phyloP scores from a whole-genome alignment of 1,284 basidiomycete species.

The Inonotus hispidus region DNA sequence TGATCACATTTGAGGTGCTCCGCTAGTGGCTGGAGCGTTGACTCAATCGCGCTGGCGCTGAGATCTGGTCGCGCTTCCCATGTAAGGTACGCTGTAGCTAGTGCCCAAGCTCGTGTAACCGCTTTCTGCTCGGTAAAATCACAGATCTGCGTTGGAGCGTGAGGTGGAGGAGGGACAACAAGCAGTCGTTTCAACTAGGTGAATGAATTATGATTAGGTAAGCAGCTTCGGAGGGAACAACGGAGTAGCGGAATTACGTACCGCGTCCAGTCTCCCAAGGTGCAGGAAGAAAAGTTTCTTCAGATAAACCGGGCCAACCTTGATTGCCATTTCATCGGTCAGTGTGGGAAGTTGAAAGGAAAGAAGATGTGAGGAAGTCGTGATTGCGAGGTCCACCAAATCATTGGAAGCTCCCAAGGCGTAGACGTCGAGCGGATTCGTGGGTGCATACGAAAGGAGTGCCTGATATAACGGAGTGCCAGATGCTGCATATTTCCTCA shows the following conservation, averaged over 20 bases:
- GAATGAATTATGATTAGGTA: slow-evolving; percentile 23
- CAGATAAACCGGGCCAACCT: slow-evolving; percentile 28
- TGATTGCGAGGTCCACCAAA: slow-evolving; percentile 26
- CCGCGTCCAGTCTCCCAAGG: slow-evolving; percentile 27
- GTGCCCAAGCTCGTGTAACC: slow-evolving; percentile 35
- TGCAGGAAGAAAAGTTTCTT: slow-evolving; percentile 30
- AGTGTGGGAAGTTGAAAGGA: slow-evolving; percentile 24
- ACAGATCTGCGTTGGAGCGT: slow-evolving; percentile 31
- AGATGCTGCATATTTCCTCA: slow-evolving; percentile 24
- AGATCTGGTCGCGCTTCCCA: slow-evolving; percentile 36
- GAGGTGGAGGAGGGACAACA: slow-evolving; percentile 33
- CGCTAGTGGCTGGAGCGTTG: slow-evolving; percentile 49
- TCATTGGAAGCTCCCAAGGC: slow-evolving; percentile 25
- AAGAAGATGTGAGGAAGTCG: slow-evolving; percentile 26
- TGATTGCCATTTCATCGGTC: slow-evolving; percentile 25
- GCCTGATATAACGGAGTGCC: slow-evolving; percentile 28
- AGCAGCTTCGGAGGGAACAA: slow-evolving; percentile 20
- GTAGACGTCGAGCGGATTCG: slow-evolving; percentile 31
- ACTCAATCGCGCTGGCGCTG: slow-evolving; percentile 53
- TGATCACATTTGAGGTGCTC: slow-evolving; percentile 56
- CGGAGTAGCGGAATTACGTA: slow-evolving; percentile 21
- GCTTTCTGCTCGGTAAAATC: slow-evolving; percentile 37
- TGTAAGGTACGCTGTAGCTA: slow-evolving; percentile 35
- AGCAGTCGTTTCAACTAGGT: slow-evolving; percentile 33
- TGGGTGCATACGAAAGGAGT: slow-evolving; percentile 31